A percentile compares a stretch with the other conserved stretches of the same genome.
These are phyloP conservation scores for Filosporella fistucella DNA, from an alignment of 495 filamentous ascomycete genomes.

Conservation along the genomic window DNA sequence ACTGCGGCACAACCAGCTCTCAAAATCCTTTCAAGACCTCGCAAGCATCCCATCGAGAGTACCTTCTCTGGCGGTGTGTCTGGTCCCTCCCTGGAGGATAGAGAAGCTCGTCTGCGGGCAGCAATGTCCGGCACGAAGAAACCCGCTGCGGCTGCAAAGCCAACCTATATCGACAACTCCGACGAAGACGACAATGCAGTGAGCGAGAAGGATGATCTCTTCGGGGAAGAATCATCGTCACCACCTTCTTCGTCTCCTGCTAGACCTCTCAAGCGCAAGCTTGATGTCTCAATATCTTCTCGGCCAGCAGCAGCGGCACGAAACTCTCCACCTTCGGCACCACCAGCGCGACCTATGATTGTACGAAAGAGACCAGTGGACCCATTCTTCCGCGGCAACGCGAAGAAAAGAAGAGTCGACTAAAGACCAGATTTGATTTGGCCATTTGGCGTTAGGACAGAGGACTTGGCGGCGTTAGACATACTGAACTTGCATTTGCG, in stretches of 20 bases:
- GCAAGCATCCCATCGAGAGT: neutral
- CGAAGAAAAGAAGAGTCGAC: no score
- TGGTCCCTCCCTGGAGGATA: neutral
- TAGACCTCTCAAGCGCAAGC: neutral
- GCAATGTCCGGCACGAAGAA: neutral
- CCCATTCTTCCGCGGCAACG: conserved; percentile 22
- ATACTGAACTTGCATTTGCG: no score
- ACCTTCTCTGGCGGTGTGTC: conserved; percentile 1
- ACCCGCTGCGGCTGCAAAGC: neutral
- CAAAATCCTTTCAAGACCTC: conserved; percentile 14
- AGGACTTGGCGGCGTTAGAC: no score
- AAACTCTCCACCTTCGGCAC: neutral
- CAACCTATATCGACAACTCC: neutral
- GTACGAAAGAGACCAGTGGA: conserved; percentile 15
- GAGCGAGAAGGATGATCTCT: conserved; percentile 2
- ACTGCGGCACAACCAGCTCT: conserved; percentile 14
- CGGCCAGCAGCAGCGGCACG: neutral
- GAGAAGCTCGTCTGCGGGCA: neutral
- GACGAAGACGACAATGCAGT: neutral
- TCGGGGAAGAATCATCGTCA: neutral
- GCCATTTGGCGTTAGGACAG: no score
- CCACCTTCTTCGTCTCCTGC: neutral
- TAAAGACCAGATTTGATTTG: no score
- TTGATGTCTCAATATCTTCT: neutral
- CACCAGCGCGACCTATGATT: conserved; percentile 12